Conservation (phyloP, 108 stramenopile species). For the Skeletonema costatum region DNA sequence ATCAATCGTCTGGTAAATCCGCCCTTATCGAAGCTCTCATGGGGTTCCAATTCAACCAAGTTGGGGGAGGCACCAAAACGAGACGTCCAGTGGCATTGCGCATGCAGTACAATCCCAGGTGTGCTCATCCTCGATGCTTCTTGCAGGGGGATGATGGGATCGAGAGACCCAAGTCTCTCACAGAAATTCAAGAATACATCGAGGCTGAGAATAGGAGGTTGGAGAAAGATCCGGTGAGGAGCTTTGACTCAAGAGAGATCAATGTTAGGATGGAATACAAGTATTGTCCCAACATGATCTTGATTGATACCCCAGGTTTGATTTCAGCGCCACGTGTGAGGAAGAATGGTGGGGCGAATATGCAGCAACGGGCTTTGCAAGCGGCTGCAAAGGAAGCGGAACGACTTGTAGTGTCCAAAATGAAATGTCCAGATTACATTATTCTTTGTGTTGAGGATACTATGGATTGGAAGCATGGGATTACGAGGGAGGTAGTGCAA, state of each 20-base stretch:
- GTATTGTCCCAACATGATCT: conserved; percentile 94
- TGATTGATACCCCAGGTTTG: conserved; percentile 94
- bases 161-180: conserved; percentile 61
- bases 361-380: conserved; percentile 78
- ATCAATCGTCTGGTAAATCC: conserved; percentile 92
- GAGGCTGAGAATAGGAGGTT: conserved; percentile 88
- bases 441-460: conserved; percentile 96
- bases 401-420: conserved; percentile 84
- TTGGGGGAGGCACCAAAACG: conserved; percentile 94
- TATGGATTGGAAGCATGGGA: conserved; percentile 93
- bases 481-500: conserved; percentile 75
- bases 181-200: conserved; percentile 86
- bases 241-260: conserved; percentile 91
- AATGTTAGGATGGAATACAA: conserved; percentile 95
- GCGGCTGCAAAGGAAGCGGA: conserved; percentile 87
- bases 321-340: conserved; percentile 77
- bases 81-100: conserved; percentile 89
- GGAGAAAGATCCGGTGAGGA: conserved; percentile 85
- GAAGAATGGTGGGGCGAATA: conserved; percentile 55
- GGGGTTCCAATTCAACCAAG: conserved; percentile 97
- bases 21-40: conserved; percentile 94
- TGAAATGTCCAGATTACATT: conserved; percentile 88
- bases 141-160: conserved; percentile 73
- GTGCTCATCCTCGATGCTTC: conserved; percentile 80
- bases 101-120: conserved; percentile 95